Evolutionary conservation across 75 land plant species (phyloP).

Genomic region (Selaginella moellendorffii): DNA sequence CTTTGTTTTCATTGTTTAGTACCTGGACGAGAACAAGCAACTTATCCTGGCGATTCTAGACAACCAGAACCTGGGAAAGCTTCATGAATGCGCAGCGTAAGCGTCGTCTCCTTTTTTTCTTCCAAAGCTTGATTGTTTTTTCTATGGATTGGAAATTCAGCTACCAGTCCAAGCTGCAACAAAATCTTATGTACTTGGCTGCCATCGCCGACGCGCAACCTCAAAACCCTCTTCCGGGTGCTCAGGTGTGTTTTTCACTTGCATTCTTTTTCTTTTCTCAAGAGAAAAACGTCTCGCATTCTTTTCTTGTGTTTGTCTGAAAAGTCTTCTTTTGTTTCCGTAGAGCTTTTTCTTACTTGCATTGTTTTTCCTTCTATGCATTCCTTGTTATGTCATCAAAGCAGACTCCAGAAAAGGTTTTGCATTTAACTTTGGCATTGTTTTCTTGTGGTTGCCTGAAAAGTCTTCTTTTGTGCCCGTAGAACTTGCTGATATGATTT

Average conservation of each 20-base stretch:
- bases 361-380: neutral
- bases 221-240: slow-evolving; percentile 33
- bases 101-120: no score
- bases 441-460: no score
- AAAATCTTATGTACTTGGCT: slow-evolving; percentile 81
- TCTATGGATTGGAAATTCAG: no score
- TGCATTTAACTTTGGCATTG: neutral
- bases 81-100: slow-evolving; percentile 78
- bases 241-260: no score
- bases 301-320: neutral
- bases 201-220: slow-evolving; percentile 94
- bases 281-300: no score
- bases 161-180: slow-evolving; percentile 76
- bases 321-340: neutral
- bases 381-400: neutral
- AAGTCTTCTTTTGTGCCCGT: neutral
- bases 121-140: no score
- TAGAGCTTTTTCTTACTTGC: slow-evolving; percentile 2
- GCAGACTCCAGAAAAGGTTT: neutral
- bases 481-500: neutral
- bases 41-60: slow-evolving; percentile 76
- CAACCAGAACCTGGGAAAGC: slow-evolving; percentile 72
- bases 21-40: slow-evolving; percentile 82
- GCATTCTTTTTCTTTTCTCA: no score
- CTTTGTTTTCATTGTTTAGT: slow-evolving; percentile 37